Conservation (phyloP, 139 green algal genomes). For the Picochlorum sp. region DNA sequence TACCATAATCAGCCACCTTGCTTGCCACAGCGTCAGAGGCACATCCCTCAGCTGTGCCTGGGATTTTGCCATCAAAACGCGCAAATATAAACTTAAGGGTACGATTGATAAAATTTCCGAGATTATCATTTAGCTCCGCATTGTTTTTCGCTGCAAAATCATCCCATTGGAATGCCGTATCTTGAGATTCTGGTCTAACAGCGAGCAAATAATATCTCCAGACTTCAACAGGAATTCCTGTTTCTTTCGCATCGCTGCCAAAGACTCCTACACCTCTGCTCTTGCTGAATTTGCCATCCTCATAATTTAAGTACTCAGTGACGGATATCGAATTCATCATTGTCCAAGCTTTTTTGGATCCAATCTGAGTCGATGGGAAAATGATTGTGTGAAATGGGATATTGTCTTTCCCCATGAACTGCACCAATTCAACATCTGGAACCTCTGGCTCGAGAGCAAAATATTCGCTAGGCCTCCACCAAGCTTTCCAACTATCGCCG, state of each 20-base stretch:
- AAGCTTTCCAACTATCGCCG: constrained; percentile 69
- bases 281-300: constrained; percentile 95
- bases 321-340: constrained; percentile 93
- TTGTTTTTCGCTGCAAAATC: constrained; percentile 87
- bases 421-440: constrained; percentile 92
- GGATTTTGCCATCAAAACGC: constrained; percentile 51
- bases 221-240: constrained; percentile 63
- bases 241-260: constrained; percentile 84
- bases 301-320: constrained; percentile 98
- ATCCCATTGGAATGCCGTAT: constrained; percentile 83
- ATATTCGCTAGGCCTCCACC: constrained; percentile 46
- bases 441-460: background rate
- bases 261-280: constrained; percentile 88
- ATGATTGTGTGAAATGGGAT: constrained; percentile 98
- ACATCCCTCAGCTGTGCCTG: constrained; percentile 1
- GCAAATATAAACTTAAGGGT: constrained; percentile 64
- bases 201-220: constrained; percentile 95
- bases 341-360: constrained; percentile 71
- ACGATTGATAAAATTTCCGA: constrained; percentile 83
- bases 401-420: constrained; percentile 99
- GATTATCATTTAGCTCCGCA: constrained; percentile 87
- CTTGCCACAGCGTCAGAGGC: constrained; percentile 6
- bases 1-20: constrained; percentile 37
- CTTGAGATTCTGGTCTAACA: constrained; percentile 61
- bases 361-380: constrained; percentile 86